Conservation (phyloP, 2,329 filamentous ascomycete genomes). For the Penicillium oxalicum region DNA sequence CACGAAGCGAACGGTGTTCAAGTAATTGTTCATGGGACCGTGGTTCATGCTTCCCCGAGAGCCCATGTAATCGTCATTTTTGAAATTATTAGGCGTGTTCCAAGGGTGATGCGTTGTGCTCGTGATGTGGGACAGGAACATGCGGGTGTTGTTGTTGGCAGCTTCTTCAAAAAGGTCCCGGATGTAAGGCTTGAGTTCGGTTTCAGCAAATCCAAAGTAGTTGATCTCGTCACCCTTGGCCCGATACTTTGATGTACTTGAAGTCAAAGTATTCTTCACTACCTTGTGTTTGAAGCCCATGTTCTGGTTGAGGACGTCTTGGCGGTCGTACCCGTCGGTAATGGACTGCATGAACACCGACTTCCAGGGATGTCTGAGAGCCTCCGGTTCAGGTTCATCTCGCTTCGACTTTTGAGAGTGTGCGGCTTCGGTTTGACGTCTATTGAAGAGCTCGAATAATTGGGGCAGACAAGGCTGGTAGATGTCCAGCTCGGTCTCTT, state of each 20-base stretch:
- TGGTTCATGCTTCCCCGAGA: slow-evolving; percentile 23
- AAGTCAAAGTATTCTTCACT: slow-evolving; percentile 24
- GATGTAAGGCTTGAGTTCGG: slow-evolving; percentile 36
- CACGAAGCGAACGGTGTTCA: slow-evolving; percentile 42
- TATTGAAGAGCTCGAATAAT: slow-evolving; percentile 34
- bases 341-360: slow-evolving; percentile 37
- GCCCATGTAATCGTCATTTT: slow-evolving; percentile 24
- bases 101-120: slow-evolving; percentile 42
- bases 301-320: slow-evolving; percentile 28
- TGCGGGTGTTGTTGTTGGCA: slow-evolving; percentile 25
- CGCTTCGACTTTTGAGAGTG: background rate
- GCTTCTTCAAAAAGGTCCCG: slow-evolving; percentile 26
- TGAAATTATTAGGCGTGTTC: slow-evolving; percentile 31
- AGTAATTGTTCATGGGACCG: slow-evolving; percentile 38
- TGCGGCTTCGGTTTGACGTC: slow-evolving; percentile 16
- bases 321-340: slow-evolving; percentile 37
- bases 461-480: slow-evolving; percentile 40
- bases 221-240: slow-evolving; percentile 35
- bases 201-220: slow-evolving; percentile 43
- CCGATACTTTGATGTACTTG: slow-evolving; percentile 26
- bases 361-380: slow-evolving; percentile 25
- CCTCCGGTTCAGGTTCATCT: slow-evolving; percentile 2
- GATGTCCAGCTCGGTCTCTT: slow-evolving; percentile 31
- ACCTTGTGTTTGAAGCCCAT: slow-evolving; percentile 33
- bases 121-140: slow-evolving; percentile 32